phyloP scores from a whole-genome alignment of 2,329 filamentous ascomycete genomes.

The Colletotrichum sp. region DNA sequence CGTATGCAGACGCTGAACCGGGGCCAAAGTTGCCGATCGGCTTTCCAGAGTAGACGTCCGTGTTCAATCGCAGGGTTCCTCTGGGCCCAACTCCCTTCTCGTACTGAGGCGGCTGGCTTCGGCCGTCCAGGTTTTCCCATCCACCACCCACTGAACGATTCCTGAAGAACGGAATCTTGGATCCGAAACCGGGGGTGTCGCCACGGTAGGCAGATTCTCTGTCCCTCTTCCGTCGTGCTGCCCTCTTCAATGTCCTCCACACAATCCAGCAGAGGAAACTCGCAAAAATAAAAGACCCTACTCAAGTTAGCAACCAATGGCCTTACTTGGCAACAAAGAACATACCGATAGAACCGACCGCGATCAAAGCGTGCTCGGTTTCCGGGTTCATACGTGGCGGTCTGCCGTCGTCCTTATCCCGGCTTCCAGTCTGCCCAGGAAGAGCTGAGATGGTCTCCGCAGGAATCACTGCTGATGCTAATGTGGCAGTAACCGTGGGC shows the following conservation, averaged over 20 bases:
- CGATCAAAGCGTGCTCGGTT: constrained; percentile 37
- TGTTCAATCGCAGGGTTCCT: constrained; percentile 24
- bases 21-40: background rate
- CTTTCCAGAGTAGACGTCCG: constrained; percentile 24
- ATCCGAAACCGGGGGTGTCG: constrained; percentile 28
- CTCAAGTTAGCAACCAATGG: background rate
- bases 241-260: constrained; percentile 46
- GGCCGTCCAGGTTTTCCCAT: constrained; percentile 35
- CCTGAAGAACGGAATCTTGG: constrained; percentile 41
- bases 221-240: constrained; percentile 34
- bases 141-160: constrained; percentile 32
- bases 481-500: constrained; percentile 13
- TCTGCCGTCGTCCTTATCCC: constrained; percentile 6
- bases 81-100: constrained; percentile 27
- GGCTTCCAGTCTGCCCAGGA: background rate
- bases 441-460: constrained; percentile 12
- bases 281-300: constrained; percentile 49
- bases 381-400: constrained; percentile 26
- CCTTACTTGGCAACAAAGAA: background rate
- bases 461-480: constrained; percentile 7
- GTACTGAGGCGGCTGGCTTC: constrained; percentile 19
- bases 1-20: background rate
- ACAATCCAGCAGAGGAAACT: constrained; percentile 50
- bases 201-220: constrained; percentile 22
- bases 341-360: constrained; percentile 39